Conservation (phyloP, 2,329 filamentous ascomycete genomes). For the Colletotrichum brevisporum region DNA sequence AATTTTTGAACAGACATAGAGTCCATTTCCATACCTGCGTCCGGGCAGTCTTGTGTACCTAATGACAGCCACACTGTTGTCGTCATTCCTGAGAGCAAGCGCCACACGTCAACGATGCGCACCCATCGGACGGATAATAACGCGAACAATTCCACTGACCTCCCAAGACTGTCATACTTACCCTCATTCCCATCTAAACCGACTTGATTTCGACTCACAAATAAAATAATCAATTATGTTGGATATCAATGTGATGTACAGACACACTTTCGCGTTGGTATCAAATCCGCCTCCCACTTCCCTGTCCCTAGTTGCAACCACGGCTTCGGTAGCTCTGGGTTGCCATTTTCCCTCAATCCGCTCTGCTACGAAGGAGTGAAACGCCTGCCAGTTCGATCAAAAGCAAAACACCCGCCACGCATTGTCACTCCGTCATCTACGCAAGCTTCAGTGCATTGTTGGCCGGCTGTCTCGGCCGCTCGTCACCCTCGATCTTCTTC, state of each 20-base stretch:
- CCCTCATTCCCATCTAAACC: not conserved
- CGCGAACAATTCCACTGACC: not conserved
- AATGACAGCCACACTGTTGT: constrained; percentile 17
- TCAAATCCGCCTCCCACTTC: constrained; percentile 16
- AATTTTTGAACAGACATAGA: too few relatives aligned
- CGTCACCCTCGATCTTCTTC: constrained; percentile 69
- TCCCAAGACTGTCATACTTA: not conserved
- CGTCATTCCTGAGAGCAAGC: constrained; percentile 14
- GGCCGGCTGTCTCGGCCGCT: constrained; percentile 54
- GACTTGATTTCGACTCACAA: not conserved
- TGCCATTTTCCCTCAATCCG: constrained; percentile 1
- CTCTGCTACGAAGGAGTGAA: not conserved
- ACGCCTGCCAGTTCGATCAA: constrained; percentile 8
- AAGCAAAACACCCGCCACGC: not conserved
- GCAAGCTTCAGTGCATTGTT: constrained; percentile 32
- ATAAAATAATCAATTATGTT: constrained; percentile 6
- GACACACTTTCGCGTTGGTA: constrained; percentile 32
- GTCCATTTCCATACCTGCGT: too few relatives aligned
- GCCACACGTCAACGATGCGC: constrained; percentile 5
- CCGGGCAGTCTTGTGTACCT: too few relatives aligned
- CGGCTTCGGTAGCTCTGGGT: not conserved
- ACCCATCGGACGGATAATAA: not conserved
- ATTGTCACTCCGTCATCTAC: not conserved
- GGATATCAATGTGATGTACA: constrained; percentile 35
- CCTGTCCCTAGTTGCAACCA: not conserved